Evolutionary conservation across 2,329 filamentous ascomycete species (phyloP).

Genomic region (Fusarium sp.): DNA sequence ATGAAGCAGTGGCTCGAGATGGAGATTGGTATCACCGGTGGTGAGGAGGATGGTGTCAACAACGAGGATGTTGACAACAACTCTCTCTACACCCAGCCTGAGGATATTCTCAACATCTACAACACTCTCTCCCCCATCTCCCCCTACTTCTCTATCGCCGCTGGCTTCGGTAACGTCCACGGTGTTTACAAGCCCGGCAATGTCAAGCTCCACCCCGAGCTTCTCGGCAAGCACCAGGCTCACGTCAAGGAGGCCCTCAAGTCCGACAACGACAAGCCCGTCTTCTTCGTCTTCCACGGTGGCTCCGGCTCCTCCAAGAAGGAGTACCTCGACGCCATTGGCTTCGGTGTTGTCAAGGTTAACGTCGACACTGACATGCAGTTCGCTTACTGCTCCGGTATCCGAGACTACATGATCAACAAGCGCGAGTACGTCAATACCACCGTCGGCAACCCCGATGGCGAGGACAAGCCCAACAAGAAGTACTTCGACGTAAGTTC

Average conservation of each 20-base stretch:
- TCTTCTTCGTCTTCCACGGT: slow-evolving; percentile 99
- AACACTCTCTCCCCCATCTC: slow-evolving; percentile 86
- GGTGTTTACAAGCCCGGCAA: slow-evolving; percentile 99
- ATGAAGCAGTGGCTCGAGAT: slow-evolving; percentile 99
- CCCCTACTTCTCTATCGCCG: slow-evolving; percentile 97
- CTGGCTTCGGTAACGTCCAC: slow-evolving; percentile 98
- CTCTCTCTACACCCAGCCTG: slow-evolving; percentile 96
- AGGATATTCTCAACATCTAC: slow-evolving; percentile 94
- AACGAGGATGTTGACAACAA: slow-evolving; percentile 98
- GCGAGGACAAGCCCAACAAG: slow-evolving; percentile 99
- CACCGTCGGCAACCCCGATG: slow-evolving; percentile 94
- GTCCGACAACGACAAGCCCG: slow-evolving; percentile 83
- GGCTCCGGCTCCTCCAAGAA: slow-evolving; percentile 91
- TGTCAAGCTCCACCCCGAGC: slow-evolving; percentile 94
- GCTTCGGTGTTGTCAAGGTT: slow-evolving; percentile 97
- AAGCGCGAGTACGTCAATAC: slow-evolving; percentile 95
- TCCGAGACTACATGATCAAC: slow-evolving; percentile 92
- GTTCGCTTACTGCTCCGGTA: slow-evolving; percentile 90
- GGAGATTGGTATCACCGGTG: slow-evolving; percentile 88
- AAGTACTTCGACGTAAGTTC: slow-evolving; percentile 77
- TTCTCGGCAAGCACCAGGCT: slow-evolving; percentile 95
- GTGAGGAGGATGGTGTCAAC: slow-evolving; percentile 98
- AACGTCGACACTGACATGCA: slow-evolving; percentile 99
- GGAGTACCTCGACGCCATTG: slow-evolving; percentile 90
- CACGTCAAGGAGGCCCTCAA: slow-evolving; percentile 85